A percentile compares a stretch with the other conserved stretches of the same genome.
phyloP scores from a whole-genome alignment of 2,329 filamentous ascomycete species.

The Fusarium pseudonygamai region DNA sequence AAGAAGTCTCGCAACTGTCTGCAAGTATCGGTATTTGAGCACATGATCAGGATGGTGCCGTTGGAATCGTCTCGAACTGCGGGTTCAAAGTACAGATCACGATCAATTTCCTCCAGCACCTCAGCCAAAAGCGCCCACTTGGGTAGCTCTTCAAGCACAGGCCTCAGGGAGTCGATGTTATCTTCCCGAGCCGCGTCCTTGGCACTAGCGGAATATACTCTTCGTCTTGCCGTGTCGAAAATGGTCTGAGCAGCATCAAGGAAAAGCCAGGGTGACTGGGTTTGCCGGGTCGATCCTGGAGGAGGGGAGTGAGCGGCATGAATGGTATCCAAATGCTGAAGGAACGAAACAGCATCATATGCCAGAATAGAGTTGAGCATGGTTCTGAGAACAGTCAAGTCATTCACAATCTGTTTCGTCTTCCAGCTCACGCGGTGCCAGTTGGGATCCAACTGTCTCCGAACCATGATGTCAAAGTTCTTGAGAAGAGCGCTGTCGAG shows the following conservation, averaged over 20 bases:
- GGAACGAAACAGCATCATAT: slow-evolving; percentile 89
- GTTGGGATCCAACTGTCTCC: slow-evolving; percentile 91
- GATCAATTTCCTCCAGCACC: slow-evolving; percentile 91
- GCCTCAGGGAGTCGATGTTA: slow-evolving; percentile 70
- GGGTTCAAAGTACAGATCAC: slow-evolving; percentile 86
- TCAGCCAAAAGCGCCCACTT: slow-evolving; percentile 94
- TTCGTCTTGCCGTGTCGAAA: slow-evolving; percentile 86
- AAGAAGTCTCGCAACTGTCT: slow-evolving; percentile 90
- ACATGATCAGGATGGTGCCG: slow-evolving; percentile 96
- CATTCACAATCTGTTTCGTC: slow-evolving; percentile 92
- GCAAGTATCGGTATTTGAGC: slow-evolving; percentile 85
- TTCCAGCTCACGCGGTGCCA: slow-evolving; percentile 98
- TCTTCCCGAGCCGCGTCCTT: slow-evolving; percentile 59
- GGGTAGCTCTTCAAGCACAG: slow-evolving; percentile 91
- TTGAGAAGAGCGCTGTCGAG: slow-evolving; percentile 90
- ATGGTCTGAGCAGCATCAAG: slow-evolving; percentile 94
- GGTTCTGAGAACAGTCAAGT: slow-evolving; percentile 82
- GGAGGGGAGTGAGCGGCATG: slow-evolving; percentile 89
- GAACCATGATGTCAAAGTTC: slow-evolving; percentile 89
- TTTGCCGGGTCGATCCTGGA: slow-evolving; percentile 86
- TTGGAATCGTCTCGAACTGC: slow-evolving; percentile 82
- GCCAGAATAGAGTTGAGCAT: slow-evolving; percentile 85
- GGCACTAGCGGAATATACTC: slow-evolving; percentile 81
- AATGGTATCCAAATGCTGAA: slow-evolving; percentile 93
- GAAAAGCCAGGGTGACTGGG: slow-evolving; percentile 95